phyloP scores from a whole-genome alignment of 441 rosid species.

The Erodium trifolium region DNA sequence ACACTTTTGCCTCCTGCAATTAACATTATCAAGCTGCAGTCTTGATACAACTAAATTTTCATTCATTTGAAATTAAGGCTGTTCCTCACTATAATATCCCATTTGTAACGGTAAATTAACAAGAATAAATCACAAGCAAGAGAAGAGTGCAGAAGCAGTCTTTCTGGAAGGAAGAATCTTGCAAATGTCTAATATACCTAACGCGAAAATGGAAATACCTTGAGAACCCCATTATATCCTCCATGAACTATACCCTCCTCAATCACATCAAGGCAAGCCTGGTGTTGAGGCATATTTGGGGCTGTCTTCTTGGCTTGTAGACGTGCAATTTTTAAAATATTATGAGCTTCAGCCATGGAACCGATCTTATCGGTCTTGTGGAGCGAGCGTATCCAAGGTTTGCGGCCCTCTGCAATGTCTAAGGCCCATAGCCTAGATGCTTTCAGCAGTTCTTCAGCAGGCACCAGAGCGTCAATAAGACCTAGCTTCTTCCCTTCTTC shows the following conservation, averaged over 20 bases:
- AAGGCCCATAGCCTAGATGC: constrained; percentile 46
- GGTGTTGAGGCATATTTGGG: constrained; percentile 28
- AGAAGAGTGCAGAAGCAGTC: background rate
- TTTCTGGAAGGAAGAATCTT: background rate
- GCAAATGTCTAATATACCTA: background rate
- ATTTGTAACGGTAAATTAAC: background rate
- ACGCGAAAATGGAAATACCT: constrained; percentile 15
- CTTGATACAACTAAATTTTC: background rate
- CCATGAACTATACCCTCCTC: constrained; percentile 27
- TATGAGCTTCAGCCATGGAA: constrained; percentile 23
- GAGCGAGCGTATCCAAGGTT: constrained; percentile 27
- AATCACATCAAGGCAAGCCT: constrained; percentile 25
- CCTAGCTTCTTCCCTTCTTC: constrained; percentile 89
- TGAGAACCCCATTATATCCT: constrained; percentile 20
- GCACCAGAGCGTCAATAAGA: constrained; percentile 66
- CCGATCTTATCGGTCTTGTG: constrained; percentile 26
- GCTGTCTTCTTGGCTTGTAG: constrained; percentile 15
- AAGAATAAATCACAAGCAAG: background rate
- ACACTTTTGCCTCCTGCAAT: constrained; percentile 24
- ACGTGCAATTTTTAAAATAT: constrained; percentile 22
- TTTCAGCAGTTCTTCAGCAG: constrained; percentile 67
- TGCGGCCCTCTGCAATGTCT: constrained; percentile 21
- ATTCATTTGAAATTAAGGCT: background rate
- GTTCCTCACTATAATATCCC: background rate
- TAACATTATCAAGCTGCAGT: background rate